phyloP scores from a whole-genome alignment of 1,284 basidiomycete species.

The Moniliella sp. region DNA sequence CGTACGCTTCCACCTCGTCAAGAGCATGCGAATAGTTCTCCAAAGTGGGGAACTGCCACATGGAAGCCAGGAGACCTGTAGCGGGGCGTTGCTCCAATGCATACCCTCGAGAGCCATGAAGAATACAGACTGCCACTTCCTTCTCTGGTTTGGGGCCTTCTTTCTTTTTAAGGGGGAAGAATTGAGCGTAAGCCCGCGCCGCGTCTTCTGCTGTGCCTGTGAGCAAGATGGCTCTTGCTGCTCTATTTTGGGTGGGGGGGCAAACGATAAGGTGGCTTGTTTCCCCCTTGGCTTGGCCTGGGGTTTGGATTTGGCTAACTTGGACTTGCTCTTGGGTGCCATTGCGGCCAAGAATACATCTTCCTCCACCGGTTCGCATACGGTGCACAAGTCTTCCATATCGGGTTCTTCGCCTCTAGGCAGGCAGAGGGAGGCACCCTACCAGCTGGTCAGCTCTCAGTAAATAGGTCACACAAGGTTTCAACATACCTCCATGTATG shows the following conservation, averaged over 20 bases:
- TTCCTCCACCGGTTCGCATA: slow-evolving; percentile 13
- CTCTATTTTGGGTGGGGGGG: background rate
- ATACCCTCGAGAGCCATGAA: background rate
- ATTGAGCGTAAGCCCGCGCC: no score
- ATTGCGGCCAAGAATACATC: no score
- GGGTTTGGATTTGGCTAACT: slow-evolving; percentile 2
- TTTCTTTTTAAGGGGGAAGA: slow-evolving; percentile 7
- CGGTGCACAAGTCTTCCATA: slow-evolving; percentile 9
- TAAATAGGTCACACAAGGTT: no score
- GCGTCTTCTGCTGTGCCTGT: no score
- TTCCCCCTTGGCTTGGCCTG: background rate
- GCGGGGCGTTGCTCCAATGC: background rate
- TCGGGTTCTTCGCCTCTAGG: slow-evolving; percentile 5
- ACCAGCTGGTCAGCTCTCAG: no score
- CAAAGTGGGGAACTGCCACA: slow-evolving; percentile 26
- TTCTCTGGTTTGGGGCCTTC: slow-evolving; percentile 7
- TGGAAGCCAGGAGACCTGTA: slow-evolving; percentile 10
- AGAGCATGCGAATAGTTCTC: background rate
- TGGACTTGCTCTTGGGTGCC: slow-evolving; percentile 1
- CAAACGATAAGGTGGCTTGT: background rate
- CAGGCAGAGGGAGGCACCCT: no score
- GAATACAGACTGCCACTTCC: slow-evolving; percentile 43
- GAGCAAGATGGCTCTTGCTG: no score
- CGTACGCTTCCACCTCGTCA: background rate
- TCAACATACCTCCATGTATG: slow-evolving; percentile 6